Evolutionary conservation across 192 early-diverging fungal genomes (phyloP).

Genomic region (Umbelopsis sp.): DNA sequence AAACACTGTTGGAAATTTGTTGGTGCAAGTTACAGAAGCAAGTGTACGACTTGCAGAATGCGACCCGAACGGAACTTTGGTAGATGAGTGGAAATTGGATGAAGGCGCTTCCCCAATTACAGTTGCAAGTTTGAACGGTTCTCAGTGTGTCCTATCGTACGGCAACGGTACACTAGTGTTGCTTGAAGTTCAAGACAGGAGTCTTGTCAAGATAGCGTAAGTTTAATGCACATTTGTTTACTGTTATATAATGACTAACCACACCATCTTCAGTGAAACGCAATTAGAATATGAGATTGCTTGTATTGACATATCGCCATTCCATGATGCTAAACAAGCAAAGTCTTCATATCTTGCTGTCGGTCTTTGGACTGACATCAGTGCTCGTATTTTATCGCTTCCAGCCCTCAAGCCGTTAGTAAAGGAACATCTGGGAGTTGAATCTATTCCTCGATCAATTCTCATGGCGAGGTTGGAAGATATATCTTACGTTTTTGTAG

Average conservation of each 20-base stretch:
- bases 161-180: slow-evolving; percentile 42
- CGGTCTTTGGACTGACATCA: slow-evolving; percentile 73
- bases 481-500: slow-evolving; percentile 71
- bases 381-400: slow-evolving; percentile 58
- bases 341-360: slow-evolving; percentile 58
- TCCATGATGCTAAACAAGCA: neutral
- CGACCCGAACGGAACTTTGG: slow-evolving; percentile 29
- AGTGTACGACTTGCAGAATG: slow-evolving; percentile 53
- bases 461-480: slow-evolving; percentile 65
- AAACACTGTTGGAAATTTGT: slow-evolving; percentile 41
- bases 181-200: slow-evolving; percentile 44
- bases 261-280: slow-evolving; percentile 25
- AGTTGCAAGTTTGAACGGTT: slow-evolving; percentile 56
- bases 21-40: slow-evolving; percentile 65
- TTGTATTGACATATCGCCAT: slow-evolving; percentile 69
- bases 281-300: slow-evolving; percentile 70
- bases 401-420: slow-evolving; percentile 52
- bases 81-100: slow-evolving; percentile 56
- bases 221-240: neutral
- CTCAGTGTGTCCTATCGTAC: slow-evolving; percentile 61
- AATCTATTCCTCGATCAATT: slow-evolving; percentile 70
- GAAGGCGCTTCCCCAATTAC: slow-evolving; percentile 47
- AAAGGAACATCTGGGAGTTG: slow-evolving; percentile 50
- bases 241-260: neutral
- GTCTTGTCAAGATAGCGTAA: slow-evolving; percentile 48